Percentiles rank a stretch among this genome's conserved stretches.
Evolutionary conservation across 495 filamentous ascomycete species (phyloP).

Genomic region (Neurospora intermedia): DNA sequence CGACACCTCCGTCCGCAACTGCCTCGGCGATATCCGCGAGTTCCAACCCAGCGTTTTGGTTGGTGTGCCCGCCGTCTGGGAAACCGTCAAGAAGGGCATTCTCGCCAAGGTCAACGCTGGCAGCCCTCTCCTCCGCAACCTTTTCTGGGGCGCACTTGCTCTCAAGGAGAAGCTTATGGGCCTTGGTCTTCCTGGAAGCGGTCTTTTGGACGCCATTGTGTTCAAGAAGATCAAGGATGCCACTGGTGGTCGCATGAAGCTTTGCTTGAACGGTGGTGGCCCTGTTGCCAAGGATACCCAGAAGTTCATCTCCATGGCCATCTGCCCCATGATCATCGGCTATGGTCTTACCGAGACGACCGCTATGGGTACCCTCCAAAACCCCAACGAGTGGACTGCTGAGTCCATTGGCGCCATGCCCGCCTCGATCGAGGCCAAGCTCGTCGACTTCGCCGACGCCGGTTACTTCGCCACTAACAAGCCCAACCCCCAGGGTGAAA

Average conservation of each 20-base stretch:
- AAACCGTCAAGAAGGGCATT: conserved; percentile 97
- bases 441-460: conserved; percentile 90
- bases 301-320: conserved; percentile 78
- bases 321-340: conserved; percentile 82
- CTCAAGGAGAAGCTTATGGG: conserved; percentile 73
- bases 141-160: conserved; percentile 89
- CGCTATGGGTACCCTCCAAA: conserved; percentile 88
- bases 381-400: conserved; percentile 82
- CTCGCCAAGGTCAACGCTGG: conserved; percentile 72
- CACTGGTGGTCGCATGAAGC: conserved; percentile 68
- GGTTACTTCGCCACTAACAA: conserved; percentile 81
- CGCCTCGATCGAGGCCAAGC: conserved; percentile 78
- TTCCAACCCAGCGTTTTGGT: conserved; percentile 86
- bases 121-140: conserved; percentile 58
- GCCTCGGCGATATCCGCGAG: conserved; percentile 90
- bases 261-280: conserved; percentile 81
- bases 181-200: conserved; percentile 62
- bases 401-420: conserved; percentile 71
- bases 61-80: conserved; percentile 94
- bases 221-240: conserved; percentile 91
- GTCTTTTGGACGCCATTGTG: conserved; percentile 63
- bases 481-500: conserved; percentile 84
- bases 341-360: conserved; percentile 94
- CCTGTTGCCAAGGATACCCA: conserved; percentile 81
- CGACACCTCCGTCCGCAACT: conserved; percentile 81